These are phyloP conservation scores for Fraxinus latifolia DNA, from an alignment of 305 asterid genomes.

Conservation along the genomic window DNA sequence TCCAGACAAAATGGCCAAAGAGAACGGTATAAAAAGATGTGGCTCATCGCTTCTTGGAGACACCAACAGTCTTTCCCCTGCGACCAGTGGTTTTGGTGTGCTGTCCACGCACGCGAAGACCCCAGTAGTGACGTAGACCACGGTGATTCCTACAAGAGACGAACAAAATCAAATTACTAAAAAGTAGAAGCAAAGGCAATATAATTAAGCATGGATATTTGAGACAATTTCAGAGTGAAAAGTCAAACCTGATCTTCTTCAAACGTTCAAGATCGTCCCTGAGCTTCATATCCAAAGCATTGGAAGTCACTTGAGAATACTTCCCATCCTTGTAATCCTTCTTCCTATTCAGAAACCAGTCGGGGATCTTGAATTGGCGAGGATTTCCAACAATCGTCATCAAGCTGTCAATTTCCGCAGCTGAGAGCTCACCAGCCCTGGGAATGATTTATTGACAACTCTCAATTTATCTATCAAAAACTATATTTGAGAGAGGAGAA, in stretches of 20 bases:
- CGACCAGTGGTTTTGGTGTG: constrained; percentile 92
- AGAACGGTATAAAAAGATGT: neutral
- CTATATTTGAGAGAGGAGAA: neutral
- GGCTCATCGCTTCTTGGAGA: constrained; percentile 76
- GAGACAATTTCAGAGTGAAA: neutral
- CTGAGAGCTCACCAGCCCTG: constrained; percentile 82
- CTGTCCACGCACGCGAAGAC: constrained; percentile 85
- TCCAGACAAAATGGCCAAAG: constrained; percentile 4
- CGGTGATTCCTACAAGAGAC: constrained; percentile 61
- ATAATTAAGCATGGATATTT: neutral
- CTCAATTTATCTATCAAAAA: neutral
- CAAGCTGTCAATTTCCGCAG: constrained; percentile 67
- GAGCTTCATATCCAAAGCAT: constrained; percentile 87
- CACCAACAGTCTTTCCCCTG: constrained; percentile 88
- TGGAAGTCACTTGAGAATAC: constrained; percentile 70
- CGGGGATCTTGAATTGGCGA: constrained; percentile 85
- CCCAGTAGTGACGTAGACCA: constrained; percentile 93
- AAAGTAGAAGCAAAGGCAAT: neutral
- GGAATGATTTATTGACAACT: neutral
- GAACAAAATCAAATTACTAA: neutral
- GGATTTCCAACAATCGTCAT: constrained; percentile 81
- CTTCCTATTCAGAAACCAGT: constrained; percentile 87
- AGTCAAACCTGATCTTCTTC: constrained; percentile 70
- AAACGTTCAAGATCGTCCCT: constrained; percentile 88
- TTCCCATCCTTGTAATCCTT: constrained; percentile 90